Evolutionary conservation across 495 filamentous ascomycete species (phyloP).

Genomic region (Penicillium waksmanii): DNA sequence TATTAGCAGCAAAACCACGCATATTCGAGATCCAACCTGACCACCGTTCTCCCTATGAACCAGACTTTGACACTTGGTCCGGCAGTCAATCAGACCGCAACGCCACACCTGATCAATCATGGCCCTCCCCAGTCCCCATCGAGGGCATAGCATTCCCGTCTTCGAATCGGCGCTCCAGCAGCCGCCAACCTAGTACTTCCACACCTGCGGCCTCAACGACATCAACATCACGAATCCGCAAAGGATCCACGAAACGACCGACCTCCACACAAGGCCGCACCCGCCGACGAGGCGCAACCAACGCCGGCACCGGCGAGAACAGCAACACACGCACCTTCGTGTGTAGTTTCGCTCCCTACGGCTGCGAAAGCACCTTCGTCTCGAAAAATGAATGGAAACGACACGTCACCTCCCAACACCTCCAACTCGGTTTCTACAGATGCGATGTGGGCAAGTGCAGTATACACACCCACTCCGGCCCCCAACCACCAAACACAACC

Average conservation of each 20-base stretch:
- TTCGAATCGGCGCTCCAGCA: constrained; percentile 9
- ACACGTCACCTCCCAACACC: constrained; percentile 81
- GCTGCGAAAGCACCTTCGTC: constrained; percentile 82
- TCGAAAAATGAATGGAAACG: constrained; percentile 98
- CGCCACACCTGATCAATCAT: constrained; percentile 22
- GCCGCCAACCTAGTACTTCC: constrained; percentile 4
- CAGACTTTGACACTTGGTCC: constrained; percentile 19
- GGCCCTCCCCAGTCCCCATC: constrained; percentile 10
- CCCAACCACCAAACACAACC: too few relatives aligned
- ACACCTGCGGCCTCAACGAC: neutral
- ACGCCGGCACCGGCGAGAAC: constrained; percentile 23
- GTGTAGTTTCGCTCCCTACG: constrained; percentile 82
- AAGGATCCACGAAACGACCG: constrained; percentile 10
- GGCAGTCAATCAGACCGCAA: constrained; percentile 24
- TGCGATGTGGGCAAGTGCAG: constrained; percentile 72
- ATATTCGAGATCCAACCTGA: constrained; percentile 14
- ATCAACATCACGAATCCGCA: constrained; percentile 13
- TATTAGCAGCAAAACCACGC: constrained; percentile 10
- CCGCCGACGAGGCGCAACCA: constrained; percentile 11
- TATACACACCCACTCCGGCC: constrained; percentile 18
- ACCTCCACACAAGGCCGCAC: constrained; percentile 17
- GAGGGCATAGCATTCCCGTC: constrained; percentile 6
- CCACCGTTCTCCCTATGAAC: constrained; percentile 17
- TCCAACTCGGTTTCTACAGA: constrained; percentile 77
- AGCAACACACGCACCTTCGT: constrained; percentile 66